Evolutionary conservation across 1,139 yeast genomes (phyloP), one percentile per base, ranked within the genome.

Genomic region (Barnettozyma hawaiiensis): DNA sequence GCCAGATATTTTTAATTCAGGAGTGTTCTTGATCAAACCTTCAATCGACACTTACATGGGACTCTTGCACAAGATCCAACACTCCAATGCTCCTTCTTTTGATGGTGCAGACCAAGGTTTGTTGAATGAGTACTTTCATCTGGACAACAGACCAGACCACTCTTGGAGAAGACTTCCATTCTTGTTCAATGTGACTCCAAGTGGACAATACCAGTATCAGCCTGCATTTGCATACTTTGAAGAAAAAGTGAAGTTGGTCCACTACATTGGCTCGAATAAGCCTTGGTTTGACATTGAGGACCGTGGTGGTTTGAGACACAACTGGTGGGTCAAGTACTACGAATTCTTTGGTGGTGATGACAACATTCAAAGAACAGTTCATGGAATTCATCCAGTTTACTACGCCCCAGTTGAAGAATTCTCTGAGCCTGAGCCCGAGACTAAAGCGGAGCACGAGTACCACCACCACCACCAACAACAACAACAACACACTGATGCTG

Each of bases 101-200:
- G 97, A 90, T 62, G 97, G 97, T 41, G 96, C 96, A 4, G 98
- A 92, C 62, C 97, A 92, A 63, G 97, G 97, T 10, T 69, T 92
- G 37, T 67, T 92, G 52, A 92, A 92, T 62, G 87, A 85, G 59
- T 85, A 75, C 59, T 87, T 87, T 61, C 80, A 76, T 47, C 60
- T 58, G n/a, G 54, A 50, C 35, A 39, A 55, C 7, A 45, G 39
- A 42, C 42, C 45, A 11, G 34, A 35, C 7, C 35, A 41, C 19
- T 27, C 37, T 5, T 82, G 97, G 97, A 63, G 70, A 28, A 73
- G 78, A 41, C 63, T 92, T 38, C 92, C 97, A 1, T 92, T 89
- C 56, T 61, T 78, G 42, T 90, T 80, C 67, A 92, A 92, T 55
- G 95, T 90, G 26, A 89, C 97, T 0, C 86, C 95, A 2, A 75